phyloP scores from a whole-genome alignment of 1,284 basidiomycete species.

The Austroboletus rostrupii region DNA sequence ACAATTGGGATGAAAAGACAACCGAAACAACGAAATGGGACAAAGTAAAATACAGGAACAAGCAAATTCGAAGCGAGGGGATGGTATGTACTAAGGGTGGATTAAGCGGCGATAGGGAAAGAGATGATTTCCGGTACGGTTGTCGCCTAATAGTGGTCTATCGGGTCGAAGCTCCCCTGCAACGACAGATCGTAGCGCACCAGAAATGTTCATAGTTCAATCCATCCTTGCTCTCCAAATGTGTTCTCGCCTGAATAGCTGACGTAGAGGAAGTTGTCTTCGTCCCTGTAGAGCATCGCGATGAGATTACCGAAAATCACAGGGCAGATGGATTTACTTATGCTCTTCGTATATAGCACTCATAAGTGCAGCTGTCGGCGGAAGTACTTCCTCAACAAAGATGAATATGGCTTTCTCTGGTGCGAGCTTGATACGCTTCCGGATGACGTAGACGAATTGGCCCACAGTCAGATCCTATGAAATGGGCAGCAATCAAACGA shows the following conservation, averaged over 20 bases:
- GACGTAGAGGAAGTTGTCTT: constrained; percentile 94
- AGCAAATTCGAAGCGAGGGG: constrained; percentile 17
- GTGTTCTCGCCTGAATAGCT: constrained; percentile 98
- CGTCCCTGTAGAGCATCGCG: constrained; percentile 60
- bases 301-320: constrained; percentile 9
- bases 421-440: constrained; percentile 99
- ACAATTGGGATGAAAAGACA: constrained; percentile 4
- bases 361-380: constrained; percentile 98
- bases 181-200: constrained; percentile 22
- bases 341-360: constrained; percentile 99
- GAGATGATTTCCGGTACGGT: constrained; percentile 16
- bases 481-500: constrained; percentile 18
- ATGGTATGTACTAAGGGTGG: constrained; percentile 23
- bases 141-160: constrained; percentile 28
- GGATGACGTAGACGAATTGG: constrained; percentile 99
- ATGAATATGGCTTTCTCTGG: constrained; percentile 99
- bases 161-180: constrained; percentile 21
- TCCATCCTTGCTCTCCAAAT: constrained; percentile 63
- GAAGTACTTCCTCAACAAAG: constrained; percentile 97
- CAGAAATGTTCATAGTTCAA: constrained; percentile 39
- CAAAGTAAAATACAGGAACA: constrained; percentile 27
- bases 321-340: constrained; percentile 68
- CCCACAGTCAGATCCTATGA: constrained; percentile 92
- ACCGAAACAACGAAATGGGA: constrained; percentile 1
- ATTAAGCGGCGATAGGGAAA: constrained; percentile 9